These are phyloP conservation scores for Aurantiochytrium sp. DNA, from an alignment of 108 stramenopile genomes.

Conservation along the genomic window DNA sequence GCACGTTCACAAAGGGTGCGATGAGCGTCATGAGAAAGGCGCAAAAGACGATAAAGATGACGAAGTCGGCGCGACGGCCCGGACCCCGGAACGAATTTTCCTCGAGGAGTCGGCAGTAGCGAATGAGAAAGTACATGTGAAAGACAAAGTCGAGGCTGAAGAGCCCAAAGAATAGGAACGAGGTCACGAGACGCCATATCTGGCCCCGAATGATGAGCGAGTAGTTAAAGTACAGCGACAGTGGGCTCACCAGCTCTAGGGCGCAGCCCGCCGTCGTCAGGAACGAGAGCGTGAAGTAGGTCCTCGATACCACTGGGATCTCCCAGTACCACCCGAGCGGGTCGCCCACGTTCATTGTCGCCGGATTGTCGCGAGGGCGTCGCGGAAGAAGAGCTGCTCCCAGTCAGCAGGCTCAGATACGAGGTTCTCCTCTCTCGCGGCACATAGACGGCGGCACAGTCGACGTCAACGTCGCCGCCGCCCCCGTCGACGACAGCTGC, in stretches of 20 bases:
- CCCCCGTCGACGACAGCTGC: too few species aligned
- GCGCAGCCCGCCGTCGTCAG: constrained; percentile 79
- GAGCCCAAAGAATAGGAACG: constrained; percentile 92
- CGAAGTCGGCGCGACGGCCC: constrained; percentile 75
- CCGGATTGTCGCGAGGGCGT: too few species aligned
- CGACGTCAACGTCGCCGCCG: too few species aligned
- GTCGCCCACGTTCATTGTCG: constrained; percentile 7
- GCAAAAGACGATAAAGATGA: constrained; percentile 84
- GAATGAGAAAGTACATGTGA: constrained; percentile 94
- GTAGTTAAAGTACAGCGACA: constrained; percentile 84
- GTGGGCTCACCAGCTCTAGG: constrained; percentile 39
- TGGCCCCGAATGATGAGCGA: constrained; percentile 66
- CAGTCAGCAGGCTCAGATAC: too few species aligned
- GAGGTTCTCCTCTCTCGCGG: too few species aligned
- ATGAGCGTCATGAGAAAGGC: constrained; percentile 68
- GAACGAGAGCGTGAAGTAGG: constrained; percentile 91
- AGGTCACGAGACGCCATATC: constrained; percentile 88
- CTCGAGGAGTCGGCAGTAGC: constrained; percentile 90
- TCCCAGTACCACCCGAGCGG: constrained; percentile 78
- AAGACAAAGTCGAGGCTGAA: constrained; percentile 94
- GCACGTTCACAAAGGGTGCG: constrained; percentile 73
- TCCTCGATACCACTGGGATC: constrained; percentile 81
- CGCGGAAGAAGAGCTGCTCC: too few species aligned
- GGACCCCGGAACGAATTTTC: constrained; percentile 87
- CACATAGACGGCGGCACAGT: too few species aligned